These are phyloP conservation scores for Leucocoprinus leucothites DNA, from an alignment of 768 basidiomycete genomes.

Conservation along the genomic window DNA sequence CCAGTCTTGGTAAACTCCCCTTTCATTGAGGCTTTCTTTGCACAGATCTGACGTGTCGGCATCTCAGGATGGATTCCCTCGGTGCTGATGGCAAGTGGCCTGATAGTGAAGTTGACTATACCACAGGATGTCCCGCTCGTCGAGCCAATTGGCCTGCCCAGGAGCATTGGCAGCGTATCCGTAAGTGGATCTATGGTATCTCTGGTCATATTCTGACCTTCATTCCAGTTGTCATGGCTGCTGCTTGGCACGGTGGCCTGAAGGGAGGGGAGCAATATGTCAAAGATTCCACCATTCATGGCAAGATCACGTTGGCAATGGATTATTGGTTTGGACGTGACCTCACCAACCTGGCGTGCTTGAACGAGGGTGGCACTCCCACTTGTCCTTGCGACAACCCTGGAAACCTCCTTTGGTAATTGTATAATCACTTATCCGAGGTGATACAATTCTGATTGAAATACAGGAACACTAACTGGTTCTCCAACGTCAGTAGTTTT, in stretches of 20 bases:
- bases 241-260: slow-evolving; percentile 54
- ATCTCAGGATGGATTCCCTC: slow-evolving; percentile 44
- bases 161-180: slow-evolving; percentile 51
- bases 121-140: slow-evolving; percentile 57
- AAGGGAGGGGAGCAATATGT: slow-evolving; percentile 37
- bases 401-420: slow-evolving; percentile 39
- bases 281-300: slow-evolving; percentile 35
- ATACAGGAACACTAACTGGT: slow-evolving; percentile 66
- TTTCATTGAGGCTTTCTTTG: neutral
- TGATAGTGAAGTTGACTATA: slow-evolving; percentile 53
- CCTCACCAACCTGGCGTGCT: slow-evolving; percentile 49
- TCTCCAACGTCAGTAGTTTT: slow-evolving; percentile 42
- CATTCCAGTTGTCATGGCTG: slow-evolving; percentile 46
- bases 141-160: slow-evolving; percentile 72
- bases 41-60: neutral
- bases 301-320: slow-evolving; percentile 49
- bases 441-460: slow-evolving; percentile 2
- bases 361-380: slow-evolving; percentile 49
- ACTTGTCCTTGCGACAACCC: slow-evolving; percentile 55
- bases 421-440: slow-evolving; percentile 3
- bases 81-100: slow-evolving; percentile 53
- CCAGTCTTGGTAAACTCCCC: slow-evolving; percentile 31
- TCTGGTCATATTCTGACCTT: slow-evolving; percentile 1
- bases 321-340: slow-evolving; percentile 64
- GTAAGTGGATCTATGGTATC: slow-evolving; percentile 27